Base-by-base conservation (phyloP, 2,329 filamentous ascomycete genomes). In the Cytospora mali region DNA sequence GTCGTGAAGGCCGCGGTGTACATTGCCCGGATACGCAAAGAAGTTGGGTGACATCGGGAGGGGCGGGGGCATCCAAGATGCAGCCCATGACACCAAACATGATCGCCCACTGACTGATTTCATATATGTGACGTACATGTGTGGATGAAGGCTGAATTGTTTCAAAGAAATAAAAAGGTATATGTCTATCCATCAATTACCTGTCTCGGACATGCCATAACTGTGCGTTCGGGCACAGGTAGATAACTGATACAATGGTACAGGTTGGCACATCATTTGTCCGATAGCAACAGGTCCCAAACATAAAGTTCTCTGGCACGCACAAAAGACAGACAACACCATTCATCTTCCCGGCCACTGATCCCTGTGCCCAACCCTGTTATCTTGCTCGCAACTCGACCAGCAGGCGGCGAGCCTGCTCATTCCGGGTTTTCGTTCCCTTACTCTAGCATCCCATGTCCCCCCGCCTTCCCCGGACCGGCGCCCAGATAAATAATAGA, bases 111-210 rank as follows among this genome's bases (percentile, higher is more conserved):
- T 18, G 18, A 11, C 11, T 10, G 25, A 6, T 16, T 14, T 48
- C 50, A 54, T 14, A 23, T 33, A 39, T 39, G 35, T 39, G 29
- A 16, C 21, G 35, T 23, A 46, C 35, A n/a, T n/a, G 4, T 35
- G 28, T 60, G 50, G 62, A 64, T 58, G 50, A 64, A 62, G 42
- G 55, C 54, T 55, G 62, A 62, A 62, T 64, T 62, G 62, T 62
- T 51, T 62, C 50, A 58, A 49, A 56, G 52, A 58, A 61, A 58
- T 54, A 62, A 46, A 55, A 55, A 60, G 55, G 58, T 49, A 54
- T 64, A 64, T 65, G 63, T 65, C 63, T 65, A 61, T 63, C 60
- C 63, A 55, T 63, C 56, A 49, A 61, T 53, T 64, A 61, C 58
- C 62, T 64, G 58, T 61, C 58, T 57, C 58, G 53, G 21, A 64